Percentiles rank a stretch among this genome's conserved stretches.
Conservation (phyloP, 2,329 filamentous ascomycete species). For the Balansia obtecta region DNA sequence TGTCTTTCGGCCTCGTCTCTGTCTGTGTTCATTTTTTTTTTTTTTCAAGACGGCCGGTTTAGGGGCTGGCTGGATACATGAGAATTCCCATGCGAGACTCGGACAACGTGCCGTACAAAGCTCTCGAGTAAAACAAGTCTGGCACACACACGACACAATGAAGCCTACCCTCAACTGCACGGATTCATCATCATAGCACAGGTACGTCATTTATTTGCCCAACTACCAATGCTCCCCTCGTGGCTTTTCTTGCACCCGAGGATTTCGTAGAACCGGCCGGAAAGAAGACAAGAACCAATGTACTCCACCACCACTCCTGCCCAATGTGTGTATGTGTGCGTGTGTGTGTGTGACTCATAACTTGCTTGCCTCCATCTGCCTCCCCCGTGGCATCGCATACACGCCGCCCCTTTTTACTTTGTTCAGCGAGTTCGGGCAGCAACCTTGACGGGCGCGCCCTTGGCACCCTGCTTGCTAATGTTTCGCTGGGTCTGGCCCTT, state of each 20-base stretch:
- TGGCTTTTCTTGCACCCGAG: constrained; percentile 29
- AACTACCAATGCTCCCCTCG: constrained; percentile 31
- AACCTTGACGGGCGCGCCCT: constrained; percentile 80
- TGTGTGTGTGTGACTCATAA: constrained; percentile 12
- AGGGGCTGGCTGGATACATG: no score
- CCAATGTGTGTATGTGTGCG: constrained; percentile 16
- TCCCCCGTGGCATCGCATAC: no score
- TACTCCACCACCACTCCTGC: constrained; percentile 20
- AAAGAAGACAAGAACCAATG: constrained; percentile 28
- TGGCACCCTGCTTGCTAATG: constrained; percentile 92
- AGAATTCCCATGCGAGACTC: no score
- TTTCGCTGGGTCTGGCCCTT: constrained; percentile 72
- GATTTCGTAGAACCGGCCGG: constrained; percentile 27
- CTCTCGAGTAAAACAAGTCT: no score
- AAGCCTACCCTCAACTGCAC: neutral
- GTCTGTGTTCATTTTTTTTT: no score
- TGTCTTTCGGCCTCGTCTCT: no score
- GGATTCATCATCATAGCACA: constrained; percentile 5
- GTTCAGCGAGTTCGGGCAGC: constrained; percentile 67
- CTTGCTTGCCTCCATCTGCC: neutral
- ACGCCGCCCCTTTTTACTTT: neutral
- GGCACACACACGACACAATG: no score
- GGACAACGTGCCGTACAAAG: no score
- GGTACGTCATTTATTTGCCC: constrained; percentile 23
- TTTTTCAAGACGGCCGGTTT: no score